A percentile compares a stretch with the other conserved stretches of the same genome.
Evolutionary conservation across 2,329 filamentous ascomycete species (phyloP).

Genomic region (Colletotrichum falcatum): DNA sequence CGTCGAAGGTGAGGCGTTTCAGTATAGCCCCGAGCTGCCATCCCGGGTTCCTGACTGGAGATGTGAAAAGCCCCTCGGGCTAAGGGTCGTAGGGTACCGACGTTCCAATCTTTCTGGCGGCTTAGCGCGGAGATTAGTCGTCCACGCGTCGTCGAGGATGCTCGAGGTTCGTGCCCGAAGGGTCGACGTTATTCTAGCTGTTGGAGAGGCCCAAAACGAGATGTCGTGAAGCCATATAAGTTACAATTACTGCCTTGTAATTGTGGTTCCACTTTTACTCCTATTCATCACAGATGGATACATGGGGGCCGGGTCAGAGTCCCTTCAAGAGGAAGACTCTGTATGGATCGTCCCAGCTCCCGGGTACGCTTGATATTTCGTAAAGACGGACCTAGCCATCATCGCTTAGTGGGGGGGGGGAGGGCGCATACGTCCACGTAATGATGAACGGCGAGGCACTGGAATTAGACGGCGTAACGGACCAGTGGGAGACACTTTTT

Average conservation of each 20-base stretch:
- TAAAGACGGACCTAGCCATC: background rate
- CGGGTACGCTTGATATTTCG: slow-evolving; percentile 12
- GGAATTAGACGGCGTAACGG: too few species aligned
- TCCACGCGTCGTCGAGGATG: background rate
- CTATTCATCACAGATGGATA: too few species aligned
- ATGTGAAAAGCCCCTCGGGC: background rate
- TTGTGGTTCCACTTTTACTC: too few species aligned
- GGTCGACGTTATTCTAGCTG: background rate
- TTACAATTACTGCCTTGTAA: too few species aligned
- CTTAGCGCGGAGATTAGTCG: background rate
- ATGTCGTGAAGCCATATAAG: too few species aligned
- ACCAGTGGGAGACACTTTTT: background rate
- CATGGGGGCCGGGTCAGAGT: slow-evolving; percentile 2
- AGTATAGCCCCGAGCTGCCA: too few species aligned
- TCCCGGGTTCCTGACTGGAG: too few species aligned
- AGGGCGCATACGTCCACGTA: background rate
- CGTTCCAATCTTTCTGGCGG: background rate
- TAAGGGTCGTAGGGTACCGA: slow-evolving; percentile 3
- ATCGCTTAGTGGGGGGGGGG: background rate
- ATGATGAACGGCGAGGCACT: slow-evolving; percentile 2
- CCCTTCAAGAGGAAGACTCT: background rate
- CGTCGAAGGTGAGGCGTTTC: too few species aligned
- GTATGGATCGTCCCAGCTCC: slow-evolving; percentile 11
- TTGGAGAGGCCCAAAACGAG: slow-evolving; percentile 1
- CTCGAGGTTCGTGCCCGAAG: background rate